Conservation (phyloP, 805 yeast species). For the Torulaspora delbrueckii region DNA sequence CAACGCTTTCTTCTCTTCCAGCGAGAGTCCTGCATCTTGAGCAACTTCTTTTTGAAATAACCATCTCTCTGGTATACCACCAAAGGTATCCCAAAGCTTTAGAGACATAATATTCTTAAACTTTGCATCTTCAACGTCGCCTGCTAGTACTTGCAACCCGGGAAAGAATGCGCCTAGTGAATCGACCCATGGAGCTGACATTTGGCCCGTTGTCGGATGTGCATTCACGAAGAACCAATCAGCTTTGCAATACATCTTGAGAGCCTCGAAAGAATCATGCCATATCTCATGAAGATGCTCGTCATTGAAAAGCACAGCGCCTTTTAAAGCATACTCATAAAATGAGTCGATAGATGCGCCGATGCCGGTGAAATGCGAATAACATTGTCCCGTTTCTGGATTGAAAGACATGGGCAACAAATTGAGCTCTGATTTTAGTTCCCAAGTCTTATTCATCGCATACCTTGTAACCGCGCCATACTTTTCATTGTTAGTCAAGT, state of each 20-base stretch:
- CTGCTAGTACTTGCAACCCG: slow-evolving; percentile 74
- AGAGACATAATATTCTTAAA: slow-evolving; percentile 55
- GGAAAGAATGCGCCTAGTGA: slow-evolving; percentile 85
- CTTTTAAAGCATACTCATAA: slow-evolving; percentile 81
- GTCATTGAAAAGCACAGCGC: slow-evolving; percentile 67
- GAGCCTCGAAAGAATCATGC: slow-evolving; percentile 53
- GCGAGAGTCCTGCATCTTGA: neutral
- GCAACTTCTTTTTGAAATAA: slow-evolving; percentile 30
- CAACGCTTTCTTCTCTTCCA: neutral
- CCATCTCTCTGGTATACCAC: slow-evolving; percentile 90
- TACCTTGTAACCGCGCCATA: slow-evolving; percentile 58
- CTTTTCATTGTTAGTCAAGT: slow-evolving; percentile 65
- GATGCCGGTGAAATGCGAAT: slow-evolving; percentile 62
- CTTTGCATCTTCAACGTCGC: slow-evolving; percentile 64
- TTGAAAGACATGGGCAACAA: slow-evolving; percentile 76
- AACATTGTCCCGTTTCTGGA: slow-evolving; percentile 51
- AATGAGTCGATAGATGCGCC: slow-evolving; percentile 93
- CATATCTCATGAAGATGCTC: slow-evolving; percentile 49
- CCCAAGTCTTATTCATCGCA: slow-evolving; percentile 71
- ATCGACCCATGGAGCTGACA: slow-evolving; percentile 69
- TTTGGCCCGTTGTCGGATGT: slow-evolving; percentile 47
- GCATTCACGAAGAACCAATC: slow-evolving; percentile 56
- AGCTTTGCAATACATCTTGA: slow-evolving; percentile 47
- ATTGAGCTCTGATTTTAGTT: slow-evolving; percentile 52
- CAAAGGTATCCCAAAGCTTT: slow-evolving; percentile 76